Evolutionary conservation across 805 yeast species (phyloP), one percentile per base, ranked within the genome.

Genomic region (Candida stauntonica): DNA sequence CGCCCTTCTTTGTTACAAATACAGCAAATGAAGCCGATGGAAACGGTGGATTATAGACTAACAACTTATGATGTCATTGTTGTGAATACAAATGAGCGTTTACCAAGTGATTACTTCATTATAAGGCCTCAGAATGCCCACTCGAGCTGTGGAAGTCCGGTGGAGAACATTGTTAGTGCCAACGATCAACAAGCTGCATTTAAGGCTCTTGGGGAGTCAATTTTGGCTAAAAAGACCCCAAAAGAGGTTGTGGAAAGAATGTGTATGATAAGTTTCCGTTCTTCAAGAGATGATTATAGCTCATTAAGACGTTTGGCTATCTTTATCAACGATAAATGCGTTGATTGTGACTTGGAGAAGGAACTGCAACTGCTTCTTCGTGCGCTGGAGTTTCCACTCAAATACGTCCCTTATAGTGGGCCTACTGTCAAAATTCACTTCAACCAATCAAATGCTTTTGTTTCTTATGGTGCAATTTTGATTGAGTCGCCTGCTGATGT

Each of bases 371-470:
- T 7, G 12, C 5, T 36, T 24, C 15, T 36, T 18, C n/a, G 23
- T 7, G 39, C 29, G 5, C n/a, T 36, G 30, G 34, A 29, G 29
- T 36, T 30, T 26, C 34, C 39, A 7, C 11, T 34, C 14, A 34
- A 19, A 23, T 5, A 20, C 5, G 3, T 15, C 7, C n/a, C 15
- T 3, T 19, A 11, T 11, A 9, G 14, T 12, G 29, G 33, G 3
- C 34, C 34, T 4, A 17, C 14, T 13, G 19, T 21, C 5, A n/a
- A 23, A n/a, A 26, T 31, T 5, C 20, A 18, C 16, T 30, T 30
- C 13, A 26, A 36, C n/a, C 18, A 18, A 12, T 20, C 9, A 14
- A 30, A 17, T 16, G 26, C 18, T 2, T 23, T 17, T 17, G 33
- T 30, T 16, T 28, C 16, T 12, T 24, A 7, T 9, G 33, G 34